Evolutionary conservation across 192 early-diverging fungal genomes (phyloP), one percentile per base, ranked within the genome.

Genomic region (Umbelopsis ramanniana): DNA sequence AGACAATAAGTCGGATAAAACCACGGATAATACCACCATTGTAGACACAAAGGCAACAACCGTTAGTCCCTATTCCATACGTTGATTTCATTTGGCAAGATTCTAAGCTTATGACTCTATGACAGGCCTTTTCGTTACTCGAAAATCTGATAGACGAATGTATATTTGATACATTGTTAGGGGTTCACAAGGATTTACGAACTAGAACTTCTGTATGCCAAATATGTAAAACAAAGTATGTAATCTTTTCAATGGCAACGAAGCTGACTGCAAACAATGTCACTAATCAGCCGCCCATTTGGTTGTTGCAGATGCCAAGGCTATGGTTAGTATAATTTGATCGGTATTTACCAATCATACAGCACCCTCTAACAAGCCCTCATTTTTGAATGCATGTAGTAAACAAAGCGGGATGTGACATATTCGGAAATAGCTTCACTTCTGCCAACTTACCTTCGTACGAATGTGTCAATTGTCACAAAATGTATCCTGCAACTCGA

Each of bases 391-490:
- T 79, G 40, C 75, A 37, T 45, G 40, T 46, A 82, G 87, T 77
- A 21, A 66, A 80, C 8, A 83, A 86, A 22, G 76, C 85, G 15
- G 83, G 83, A 8, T 60, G 69, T n/a, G 91, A 93, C 66, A 87
- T 93, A 23, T 92, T 89, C 76, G 89, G 90, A 22, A 90, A 89
- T 68, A 84, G 67, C 52, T 87, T 78, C 17, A 85, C 81, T 33
- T 72, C 75, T 11, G 79, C 79, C 33, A 86, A 83, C 35, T 66
- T 80, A n/a, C 90, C 91, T 33, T 84, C 85, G 48, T 93, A 89
- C 69, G 88, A 94, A 50, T 97, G 95, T 75, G 87, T 89, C 35
- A 91, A 89, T 78, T 97, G 95, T 83, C 83, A 90, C 70, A 83
- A 85, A 35, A 80, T 82, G 40, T 94, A 88, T 76, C 92, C 95